Conservation (phyloP, 257 asterid genomes). For the Ballota nigra region DNA sequence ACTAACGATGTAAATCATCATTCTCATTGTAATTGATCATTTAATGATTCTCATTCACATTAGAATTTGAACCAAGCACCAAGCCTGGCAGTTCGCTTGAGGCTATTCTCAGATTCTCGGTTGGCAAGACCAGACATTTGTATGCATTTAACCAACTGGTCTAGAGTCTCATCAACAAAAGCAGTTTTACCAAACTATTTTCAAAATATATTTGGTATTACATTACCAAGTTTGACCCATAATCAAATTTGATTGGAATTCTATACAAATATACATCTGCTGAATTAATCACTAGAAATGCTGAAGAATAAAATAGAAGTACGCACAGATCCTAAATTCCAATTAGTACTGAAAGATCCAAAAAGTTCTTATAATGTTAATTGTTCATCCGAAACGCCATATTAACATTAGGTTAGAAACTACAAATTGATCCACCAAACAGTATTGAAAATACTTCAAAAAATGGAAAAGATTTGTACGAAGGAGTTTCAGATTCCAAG, state of each 20-base stretch:
- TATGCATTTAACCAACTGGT: no score
- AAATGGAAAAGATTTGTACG: background rate
- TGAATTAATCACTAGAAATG: background rate
- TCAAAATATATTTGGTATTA: background rate
- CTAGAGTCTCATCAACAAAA: no score
- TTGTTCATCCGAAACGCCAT: background rate
- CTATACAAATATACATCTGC: background rate
- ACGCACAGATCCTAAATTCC: background rate
- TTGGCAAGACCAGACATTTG: background rate
- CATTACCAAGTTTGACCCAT: background rate
- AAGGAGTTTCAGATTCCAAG: slow-evolving; percentile 12
- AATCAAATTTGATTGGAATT: background rate
- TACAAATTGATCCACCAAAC: background rate
- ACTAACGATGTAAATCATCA: background rate
- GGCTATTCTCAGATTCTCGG: background rate
- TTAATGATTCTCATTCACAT: background rate
- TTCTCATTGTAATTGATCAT: background rate
- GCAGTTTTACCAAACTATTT: background rate
- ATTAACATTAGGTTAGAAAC: background rate
- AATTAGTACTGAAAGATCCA: background rate
- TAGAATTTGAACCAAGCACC: no score
- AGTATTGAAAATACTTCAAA: slow-evolving; percentile 7
- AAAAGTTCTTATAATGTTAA: background rate
- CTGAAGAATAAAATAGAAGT: background rate
- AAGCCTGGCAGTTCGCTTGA: background rate